Percentiles rank a stretch among this genome's conserved stretches.
phyloP scores from a whole-genome alignment of 2,329 filamentous ascomycete genomes.

The Ceratocystis smalleyi region DNA sequence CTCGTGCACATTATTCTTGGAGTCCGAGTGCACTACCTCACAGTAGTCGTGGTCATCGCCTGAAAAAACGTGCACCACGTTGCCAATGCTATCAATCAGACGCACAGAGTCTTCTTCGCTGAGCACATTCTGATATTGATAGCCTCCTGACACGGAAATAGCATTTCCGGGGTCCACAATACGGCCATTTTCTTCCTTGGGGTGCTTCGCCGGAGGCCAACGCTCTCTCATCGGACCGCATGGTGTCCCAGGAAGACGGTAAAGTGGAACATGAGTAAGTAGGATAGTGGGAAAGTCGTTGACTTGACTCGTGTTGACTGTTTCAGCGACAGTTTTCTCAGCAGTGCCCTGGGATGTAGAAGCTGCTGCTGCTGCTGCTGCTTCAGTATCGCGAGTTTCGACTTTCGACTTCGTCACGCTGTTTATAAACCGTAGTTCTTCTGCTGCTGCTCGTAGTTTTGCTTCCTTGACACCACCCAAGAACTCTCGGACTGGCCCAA shows the following conservation, averaged over 20 bases:
- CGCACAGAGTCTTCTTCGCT: constrained; percentile 58
- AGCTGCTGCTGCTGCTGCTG: neutral
- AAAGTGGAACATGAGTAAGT: constrained; percentile 81
- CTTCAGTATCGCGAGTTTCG: constrained; percentile 24
- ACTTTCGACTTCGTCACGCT: constrained; percentile 36
- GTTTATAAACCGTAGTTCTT: constrained; percentile 50
- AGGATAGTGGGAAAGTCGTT: constrained; percentile 72
- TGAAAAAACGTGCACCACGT: constrained; percentile 75
- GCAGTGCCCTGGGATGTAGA: neutral
- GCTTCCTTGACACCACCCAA: constrained; percentile 47
- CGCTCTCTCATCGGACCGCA: constrained; percentile 78
- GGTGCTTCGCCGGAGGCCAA: constrained; percentile 54
- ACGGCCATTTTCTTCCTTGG: constrained; percentile 19
- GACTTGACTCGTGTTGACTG: constrained; percentile 29
- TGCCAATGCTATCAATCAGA: constrained; percentile 62
- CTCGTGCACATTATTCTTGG: constrained; percentile 52
- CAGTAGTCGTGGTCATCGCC: constrained; percentile 98
- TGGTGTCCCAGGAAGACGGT: constrained; percentile 63
- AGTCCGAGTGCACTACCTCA: constrained; percentile 62
- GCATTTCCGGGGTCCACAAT: constrained; percentile 54
- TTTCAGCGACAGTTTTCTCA: neutral
- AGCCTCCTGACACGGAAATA: constrained; percentile 61
- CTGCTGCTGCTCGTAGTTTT: constrained; percentile 52
- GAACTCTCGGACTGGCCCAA: constrained; percentile 61
- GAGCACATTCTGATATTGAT: constrained; percentile 95